These are phyloP conservation scores for Dalechampia spathulata DNA, from an alignment of 441 rosid species.

Conservation along the genomic window DNA sequence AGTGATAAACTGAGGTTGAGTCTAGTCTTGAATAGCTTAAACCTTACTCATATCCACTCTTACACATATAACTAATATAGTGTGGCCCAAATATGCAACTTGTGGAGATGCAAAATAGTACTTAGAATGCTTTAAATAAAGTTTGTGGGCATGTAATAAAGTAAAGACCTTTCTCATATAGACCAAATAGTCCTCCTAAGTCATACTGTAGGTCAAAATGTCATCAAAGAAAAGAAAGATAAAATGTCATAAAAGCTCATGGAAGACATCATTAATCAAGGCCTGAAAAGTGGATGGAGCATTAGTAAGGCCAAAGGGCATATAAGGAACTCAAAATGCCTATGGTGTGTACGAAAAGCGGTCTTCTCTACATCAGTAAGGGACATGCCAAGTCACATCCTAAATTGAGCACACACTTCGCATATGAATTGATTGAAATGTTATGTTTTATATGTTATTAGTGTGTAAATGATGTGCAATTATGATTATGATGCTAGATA, in stretches of 20 bases:
- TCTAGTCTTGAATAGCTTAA: neutral
- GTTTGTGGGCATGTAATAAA: neutral
- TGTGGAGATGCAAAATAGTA: neutral
- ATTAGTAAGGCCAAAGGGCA: neutral
- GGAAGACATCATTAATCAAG: neutral
- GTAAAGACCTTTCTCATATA: neutral
- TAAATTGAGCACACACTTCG: too few relatives aligned
- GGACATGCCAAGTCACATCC: too few relatives aligned
- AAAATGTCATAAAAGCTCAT: neutral
- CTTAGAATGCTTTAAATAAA: neutral
- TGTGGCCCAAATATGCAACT: neutral
- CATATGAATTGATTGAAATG: too few relatives aligned
- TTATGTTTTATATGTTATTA: too few relatives aligned
- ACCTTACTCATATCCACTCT: neutral
- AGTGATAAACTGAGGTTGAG: neutral
- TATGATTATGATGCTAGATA: too few relatives aligned
- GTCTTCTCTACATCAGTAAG: neutral
- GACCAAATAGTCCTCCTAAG: neutral
- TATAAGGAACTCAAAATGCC: neutral
- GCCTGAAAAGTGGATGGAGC: neutral
- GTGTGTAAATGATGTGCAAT: too few relatives aligned
- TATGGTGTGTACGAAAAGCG: neutral
- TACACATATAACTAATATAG: neutral
- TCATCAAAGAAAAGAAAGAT: neutral
- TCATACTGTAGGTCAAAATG: neutral